Evolutionary conservation across 106 monocot species (phyloP).

Genomic region (Dendrobium catenatum): DNA sequence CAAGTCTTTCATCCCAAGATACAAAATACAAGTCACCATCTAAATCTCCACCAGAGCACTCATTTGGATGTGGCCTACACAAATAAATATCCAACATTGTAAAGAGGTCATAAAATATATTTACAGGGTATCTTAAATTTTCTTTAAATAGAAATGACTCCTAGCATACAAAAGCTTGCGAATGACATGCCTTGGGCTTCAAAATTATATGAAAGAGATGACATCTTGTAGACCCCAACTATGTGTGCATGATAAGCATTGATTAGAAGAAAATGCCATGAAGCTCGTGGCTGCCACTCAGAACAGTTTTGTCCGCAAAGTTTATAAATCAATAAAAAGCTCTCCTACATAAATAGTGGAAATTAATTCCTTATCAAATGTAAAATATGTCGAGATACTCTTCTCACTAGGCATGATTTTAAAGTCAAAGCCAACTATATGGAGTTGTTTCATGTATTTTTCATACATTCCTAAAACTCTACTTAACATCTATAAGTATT

Average conservation of each 20-base stretch:
- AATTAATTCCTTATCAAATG: too few relatives aligned
- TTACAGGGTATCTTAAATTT: background rate
- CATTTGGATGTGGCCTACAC: slow-evolving; percentile 94
- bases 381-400: too few relatives aligned
- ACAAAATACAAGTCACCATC: slow-evolving; percentile 90
- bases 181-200: background rate
- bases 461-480: too few relatives aligned
- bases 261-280: background rate
- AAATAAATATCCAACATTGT: background rate
- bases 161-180: background rate
- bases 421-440: too few relatives aligned
- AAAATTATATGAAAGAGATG: background rate
- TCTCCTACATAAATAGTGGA: too few relatives aligned
- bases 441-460: too few relatives aligned
- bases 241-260: too few relatives aligned
- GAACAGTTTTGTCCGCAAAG: background rate
- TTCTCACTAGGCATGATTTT: too few relatives aligned
- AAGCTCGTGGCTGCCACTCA: background rate
- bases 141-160: background rate
- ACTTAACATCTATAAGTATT: too few relatives aligned
- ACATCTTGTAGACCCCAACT: background rate
- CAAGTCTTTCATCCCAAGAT: slow-evolving; percentile 79
- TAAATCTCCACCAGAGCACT: slow-evolving; percentile 98
- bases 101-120: background rate
- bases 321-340: too few relatives aligned